Evolutionary conservation across 192 early-diverging fungal genomes (phyloP), one percentile per base, ranked within the genome.

Genomic region (Podila clonocystis): DNA sequence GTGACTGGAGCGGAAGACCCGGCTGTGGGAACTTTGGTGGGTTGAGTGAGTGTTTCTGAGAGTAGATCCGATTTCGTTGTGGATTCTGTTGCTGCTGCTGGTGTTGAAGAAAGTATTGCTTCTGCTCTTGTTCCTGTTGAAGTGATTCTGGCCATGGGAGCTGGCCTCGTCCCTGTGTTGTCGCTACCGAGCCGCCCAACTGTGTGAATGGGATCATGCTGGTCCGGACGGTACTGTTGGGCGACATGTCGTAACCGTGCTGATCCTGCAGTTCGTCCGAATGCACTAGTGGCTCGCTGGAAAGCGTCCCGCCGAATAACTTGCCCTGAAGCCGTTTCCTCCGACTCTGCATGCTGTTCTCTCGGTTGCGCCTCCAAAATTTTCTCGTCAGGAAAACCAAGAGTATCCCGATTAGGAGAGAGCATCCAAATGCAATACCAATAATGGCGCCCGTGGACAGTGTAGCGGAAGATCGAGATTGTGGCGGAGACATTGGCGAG

Each of bases 291-390:
- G 52, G 52, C 24, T 55, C 52, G 52, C 52, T 55, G 20, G 52
- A 55, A 2, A 6, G 52, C 26, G 52, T 55, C 52, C 52, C 52
- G 22, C 52, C 52, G 19, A 55, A 24, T 6, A 55, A 12, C 24
- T 55, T 55, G n/a, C 52, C 52, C 52, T 55, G 52, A 22, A 55
- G 52, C 22, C 52, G 52, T 55, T 55, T 55, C 24, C 22, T 55
- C 52, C 52, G 22, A 55, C 6, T 26, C 24, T 55, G 20, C 2
- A n/a, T n/a, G 24, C 0, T n/a, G 17, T 1, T 22, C n/a, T 55
- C 52, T 22, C 20, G n/a, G 1, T 26, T n/a, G 20, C 24, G 12
- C 52, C 24, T 7, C 52, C n/a, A 24, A 55, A 55, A n/a, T 17
- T 55, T 26, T 26, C 11, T 55, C 52, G n/a, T 15, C 41, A 45